Evolutionary conservation across 805 yeast species (phyloP), one percentile per base, ranked within the genome.

Genomic region (Vanderwaltozyma verrucispora): DNA sequence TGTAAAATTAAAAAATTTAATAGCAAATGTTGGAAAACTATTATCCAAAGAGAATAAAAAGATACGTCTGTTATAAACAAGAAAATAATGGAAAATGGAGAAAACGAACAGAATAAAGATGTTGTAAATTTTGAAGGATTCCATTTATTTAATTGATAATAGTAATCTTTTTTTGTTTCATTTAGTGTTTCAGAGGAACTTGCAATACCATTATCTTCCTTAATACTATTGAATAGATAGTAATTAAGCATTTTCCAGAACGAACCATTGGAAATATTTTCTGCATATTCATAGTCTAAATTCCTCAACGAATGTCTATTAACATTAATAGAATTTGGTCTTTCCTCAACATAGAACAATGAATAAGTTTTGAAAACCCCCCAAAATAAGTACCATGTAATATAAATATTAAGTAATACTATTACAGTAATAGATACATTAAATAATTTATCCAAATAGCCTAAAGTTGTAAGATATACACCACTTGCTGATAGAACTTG

Each of bases 101-200:
- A 76, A 44, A 75, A 76, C 1, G 72, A 56, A 2, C 73, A 63
- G 21, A 72, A 65, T 2, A 80, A 46, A 33, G 64, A 59, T 5
- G 80, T 61, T 24, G 67, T 67, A 51, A 79, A 77, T 44, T 65
- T 65, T 0, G 80, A 68, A 0, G 89, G 89, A 30, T 66, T 64
- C 94, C 94, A 82, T 35, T 80, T 70, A 15, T 59, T 61, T 30
- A 82, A 53, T 40, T 73, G 71, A 74, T 80, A 80, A 25, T 68
- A 67, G 16, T 61, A 60, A 21, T 63, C 60, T 23, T 63, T 28
- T 13, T 21, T 21, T 3, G 20, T 12, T 28, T 17, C 21, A 16
- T 29, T 29, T 17, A n/a, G n/a, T n/a, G 8, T 15, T 4, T 20
- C 17, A 9, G 18, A 13, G 5, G 26, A 20, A 13, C 30, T 30